Evolutionary conservation across 805 yeast genomes (phyloP).

Genomic region (Saccharomyces mikatae): DNA sequence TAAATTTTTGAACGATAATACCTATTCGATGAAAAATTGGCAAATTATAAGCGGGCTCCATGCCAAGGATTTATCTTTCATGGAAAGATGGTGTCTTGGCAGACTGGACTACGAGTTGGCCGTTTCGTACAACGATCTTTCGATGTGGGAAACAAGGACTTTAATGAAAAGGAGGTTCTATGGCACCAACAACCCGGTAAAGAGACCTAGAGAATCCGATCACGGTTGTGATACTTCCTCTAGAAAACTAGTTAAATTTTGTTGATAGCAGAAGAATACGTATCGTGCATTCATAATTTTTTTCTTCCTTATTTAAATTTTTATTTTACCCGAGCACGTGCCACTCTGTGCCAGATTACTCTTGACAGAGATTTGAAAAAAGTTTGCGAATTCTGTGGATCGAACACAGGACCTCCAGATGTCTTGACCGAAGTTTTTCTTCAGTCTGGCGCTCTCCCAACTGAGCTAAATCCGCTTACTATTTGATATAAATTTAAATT

Average conservation of each 20-base stretch:
- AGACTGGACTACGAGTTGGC: slow-evolving; percentile 14
- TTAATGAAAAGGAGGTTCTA: not conserved
- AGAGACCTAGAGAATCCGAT: not conserved
- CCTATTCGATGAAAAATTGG: slow-evolving; percentile 25
- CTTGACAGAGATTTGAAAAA: too few relatives aligned
- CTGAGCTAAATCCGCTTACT: slow-evolving; percentile 36
- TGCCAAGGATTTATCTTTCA: slow-evolving; percentile 10
- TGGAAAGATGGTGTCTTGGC: slow-evolving; percentile 24
- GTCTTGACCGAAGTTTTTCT: slow-evolving; percentile 22
- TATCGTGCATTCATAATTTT: not conserved
- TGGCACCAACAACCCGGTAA: not conserved
- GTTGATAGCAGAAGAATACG: not conserved
- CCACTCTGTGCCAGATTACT: not conserved
- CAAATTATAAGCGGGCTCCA: slow-evolving; percentile 18
- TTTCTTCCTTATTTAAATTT: not conserved
- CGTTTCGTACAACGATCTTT: not conserved
- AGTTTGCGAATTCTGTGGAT: slow-evolving; percentile 71
- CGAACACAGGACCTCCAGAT: slow-evolving; percentile 81
- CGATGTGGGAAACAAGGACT: not conserved
- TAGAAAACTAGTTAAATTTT: not conserved
- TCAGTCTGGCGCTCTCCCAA: slow-evolving; percentile 41
- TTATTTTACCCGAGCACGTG: not conserved
- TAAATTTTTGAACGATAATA: slow-evolving; percentile 22
- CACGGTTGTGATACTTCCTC: not conserved
- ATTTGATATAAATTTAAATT: not conserved